Evolutionary conservation across 2,329 filamentous ascomycete species (phyloP), one percentile per base, ranked within the genome.

Genomic region (Trichothecium sympodiale): DNA sequence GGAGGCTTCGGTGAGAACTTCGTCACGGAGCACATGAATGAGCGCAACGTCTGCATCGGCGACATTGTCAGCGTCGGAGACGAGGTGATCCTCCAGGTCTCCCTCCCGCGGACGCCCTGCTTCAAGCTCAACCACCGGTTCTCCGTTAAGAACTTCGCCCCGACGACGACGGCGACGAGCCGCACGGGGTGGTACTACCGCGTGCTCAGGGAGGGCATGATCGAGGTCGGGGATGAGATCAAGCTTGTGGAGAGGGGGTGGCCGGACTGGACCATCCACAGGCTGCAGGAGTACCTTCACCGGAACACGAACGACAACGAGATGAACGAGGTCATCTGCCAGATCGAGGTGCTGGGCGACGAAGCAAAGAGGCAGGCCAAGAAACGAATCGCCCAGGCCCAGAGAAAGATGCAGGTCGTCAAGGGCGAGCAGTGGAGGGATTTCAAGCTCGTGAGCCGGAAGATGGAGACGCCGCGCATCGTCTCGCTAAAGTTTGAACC

Each of bases 81-180:
- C 31, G 57, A 62, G 3, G 60, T 74, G 1, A 39, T 74, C 3
- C 60, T 80, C 0, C 70, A 80, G 44, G 69, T 80, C 17, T 71
- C 66, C 41, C 56, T 79, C 17, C 77, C 77, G 1, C 65, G 77
- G 13, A 69, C 75, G 43, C 77, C 77, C 8, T 81, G 77, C 56
- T 81, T 71, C 57, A 82, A 81, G 49, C 64, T 82, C 8, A 82
- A 81, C 48, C 76, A 80, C 45, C 72, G 77, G 2, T 82, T 82
- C 51, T 63, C 69, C 25, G 56, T 78, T 8, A 73, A 72, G 45
- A 69, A 76, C 41, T 79, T 81, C 52, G 71, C 76, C 4, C 68
- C 68, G 1, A 59, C 64, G 15, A 71, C 73, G 0, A 77, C 71
- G 54, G 62, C 65, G 41, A 59, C 59, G 2, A 70, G 70, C 38